Evolutionary conservation across 345 rosid species (phyloP), one percentile per base, ranked within the genome.

Genomic region (Stellera chamaejasme): DNA sequence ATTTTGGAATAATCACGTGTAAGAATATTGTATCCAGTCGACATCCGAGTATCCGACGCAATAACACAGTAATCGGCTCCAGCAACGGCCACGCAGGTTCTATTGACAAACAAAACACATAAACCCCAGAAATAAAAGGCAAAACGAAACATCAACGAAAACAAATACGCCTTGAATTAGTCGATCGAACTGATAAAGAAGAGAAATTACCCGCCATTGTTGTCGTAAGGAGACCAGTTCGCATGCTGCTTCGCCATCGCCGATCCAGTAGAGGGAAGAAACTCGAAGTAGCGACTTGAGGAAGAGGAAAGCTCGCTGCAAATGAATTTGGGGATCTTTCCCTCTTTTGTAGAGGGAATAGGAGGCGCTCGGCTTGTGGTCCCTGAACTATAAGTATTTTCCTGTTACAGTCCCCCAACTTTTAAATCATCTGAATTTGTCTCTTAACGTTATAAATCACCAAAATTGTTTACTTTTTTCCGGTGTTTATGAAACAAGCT

Each of bases 11-110:
- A 87, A 26, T 94, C 97, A 43, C 99, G 90, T 49, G 80, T 74
- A 59, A 90, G 92, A 57, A 94, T 85, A 67, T 66, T 87, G 81
- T 90, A 94, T 46, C 99, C 97, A 2, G 85, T 81, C 45, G 93
- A 90, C 97, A 94, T 82, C n/a, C 96, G 83, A 50, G 97, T 90
- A 68, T 94, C 99, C 10, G 97, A 96, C 0, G 99, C 97, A 50
- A 90, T 70, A 6, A 94, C 99, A 43, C 99, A 90, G 64, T 94
- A 94, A 74, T 90, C 85, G 25, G 90, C 82, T 55, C 99, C 97
- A 9, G 97, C 99, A 49, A 94, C 78, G 42, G 95, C 97, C 43
- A 90, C 99, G 50, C 96, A 87, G 51, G 97, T 71, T 64, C 97
- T 94, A 75, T 43, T 26, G 50, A 56, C 23, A 27, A 43, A 59